Evolutionary conservation across 352 stramenopile species (phyloP), one percentile per base, ranked within the genome.

Genomic region (Globisporangium sylvaticum): DNA sequence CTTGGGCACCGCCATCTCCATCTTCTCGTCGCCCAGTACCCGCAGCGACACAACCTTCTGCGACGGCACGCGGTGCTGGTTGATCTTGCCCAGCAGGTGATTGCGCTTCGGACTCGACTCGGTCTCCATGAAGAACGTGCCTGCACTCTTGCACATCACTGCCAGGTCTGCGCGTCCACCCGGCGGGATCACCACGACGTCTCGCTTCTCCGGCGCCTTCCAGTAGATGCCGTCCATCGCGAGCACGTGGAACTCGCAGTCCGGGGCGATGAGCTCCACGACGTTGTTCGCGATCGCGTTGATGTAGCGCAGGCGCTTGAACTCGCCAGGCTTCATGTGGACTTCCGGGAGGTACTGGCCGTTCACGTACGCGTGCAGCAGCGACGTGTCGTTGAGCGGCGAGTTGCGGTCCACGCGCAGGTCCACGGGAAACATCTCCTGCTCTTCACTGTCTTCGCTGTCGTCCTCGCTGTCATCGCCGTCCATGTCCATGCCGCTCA

Each of bases 221-320:
- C 80, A 80, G 64, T 90, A 92, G 58, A 94, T 83, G 15, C 86
- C 82, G 63, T 94, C 86, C 70, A 87, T 86, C 14, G 82, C 81
- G 4, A 94, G 56, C 46, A 94, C 77, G 57, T 82, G 65, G 53
- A 90, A 61, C 31, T 78, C 73, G 55, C 86, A 94, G 4, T 65
- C 73, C 15, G 77, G 84, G 20, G 74, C 76, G 31, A 90, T 73
- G 14, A 94, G 65, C 69, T 94, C 86, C 6, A 76, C 79, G 9
- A 92, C 79, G 71, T 89, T 92, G 64, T 94, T 94, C n/a, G 86
- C 79, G 60, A 94, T 90, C 24, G 86, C 83, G 62, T 94, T 94
- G 39, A 94, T 66, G 62, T 83, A 84, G 9, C 86, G 77, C 31
- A 92, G 56, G 7, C 86, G 86, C 69, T 89, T 91, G 74, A 88